phyloP scores from a whole-genome alignment of 352 stramenopile genomes.

The Pythium sukuiense region DNA sequence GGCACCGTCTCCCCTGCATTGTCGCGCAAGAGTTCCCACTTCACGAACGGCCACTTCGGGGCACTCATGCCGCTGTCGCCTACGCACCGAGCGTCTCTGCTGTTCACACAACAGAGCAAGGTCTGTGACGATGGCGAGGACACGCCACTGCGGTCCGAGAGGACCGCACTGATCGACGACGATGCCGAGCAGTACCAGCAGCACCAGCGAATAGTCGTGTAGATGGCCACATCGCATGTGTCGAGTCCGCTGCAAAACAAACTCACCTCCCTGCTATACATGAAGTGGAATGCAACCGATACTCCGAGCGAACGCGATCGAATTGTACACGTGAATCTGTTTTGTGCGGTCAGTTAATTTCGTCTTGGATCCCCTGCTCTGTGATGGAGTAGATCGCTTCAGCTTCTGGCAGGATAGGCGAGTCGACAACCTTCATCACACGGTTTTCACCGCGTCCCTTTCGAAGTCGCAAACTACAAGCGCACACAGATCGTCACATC shows the following conservation, averaged over 20 bases:
- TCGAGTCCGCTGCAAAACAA: background rate
- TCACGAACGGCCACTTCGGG: constrained; percentile 73
- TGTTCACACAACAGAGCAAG: constrained; percentile 42
- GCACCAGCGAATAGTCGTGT: constrained; percentile 33
- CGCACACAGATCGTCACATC: background rate
- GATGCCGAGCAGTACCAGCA: constrained; percentile 25
- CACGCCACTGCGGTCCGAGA: constrained; percentile 38
- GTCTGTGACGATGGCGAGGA: constrained; percentile 49
- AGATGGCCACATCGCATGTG: background rate
- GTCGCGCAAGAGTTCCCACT: constrained; percentile 38
- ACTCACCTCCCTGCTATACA: background rate
- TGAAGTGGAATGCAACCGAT: background rate
- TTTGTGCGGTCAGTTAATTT: constrained; percentile 60
- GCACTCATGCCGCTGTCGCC: constrained; percentile 82
- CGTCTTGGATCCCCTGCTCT: constrained; percentile 92
- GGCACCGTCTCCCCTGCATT: constrained; percentile 32
- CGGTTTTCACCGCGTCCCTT: constrained; percentile 98
- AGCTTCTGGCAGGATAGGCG: constrained; percentile 96
- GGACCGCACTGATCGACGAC: constrained; percentile 29
- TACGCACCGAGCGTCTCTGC: constrained; percentile 40
- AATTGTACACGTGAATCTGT: constrained; percentile 23
- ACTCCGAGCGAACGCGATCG: background rate
- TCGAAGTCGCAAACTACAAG: constrained; percentile 83
- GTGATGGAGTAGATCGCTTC: constrained; percentile 98
- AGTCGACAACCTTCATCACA: constrained; percentile 97